These are phyloP conservation scores for Eucalyptus coolabah DNA, from an alignment of 345 rosid genomes.

Conservation along the genomic window DNA sequence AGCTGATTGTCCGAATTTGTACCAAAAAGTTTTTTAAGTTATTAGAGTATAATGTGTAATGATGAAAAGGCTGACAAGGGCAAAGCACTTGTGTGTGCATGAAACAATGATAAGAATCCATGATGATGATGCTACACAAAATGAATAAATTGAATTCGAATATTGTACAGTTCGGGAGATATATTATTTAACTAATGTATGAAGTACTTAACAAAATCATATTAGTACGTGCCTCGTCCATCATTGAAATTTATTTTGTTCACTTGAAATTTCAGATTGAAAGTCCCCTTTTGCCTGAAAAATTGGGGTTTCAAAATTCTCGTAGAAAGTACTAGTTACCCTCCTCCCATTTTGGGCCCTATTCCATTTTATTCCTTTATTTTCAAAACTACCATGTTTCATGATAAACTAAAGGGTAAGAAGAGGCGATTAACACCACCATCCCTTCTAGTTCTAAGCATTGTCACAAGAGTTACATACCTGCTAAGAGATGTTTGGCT, in stretches of 20 bases:
- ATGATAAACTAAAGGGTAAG: neutral
- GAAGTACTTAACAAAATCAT: neutral
- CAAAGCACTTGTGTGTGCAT: neutral
- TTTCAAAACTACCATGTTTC: neutral
- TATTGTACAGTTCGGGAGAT: neutral
- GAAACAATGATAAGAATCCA: neutral
- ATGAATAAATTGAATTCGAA: neutral
- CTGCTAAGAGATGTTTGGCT: neutral
- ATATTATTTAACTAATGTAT: neutral
- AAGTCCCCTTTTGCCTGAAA: neutral
- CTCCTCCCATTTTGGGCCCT: neutral
- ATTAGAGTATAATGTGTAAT: neutral
- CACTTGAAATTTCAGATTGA: neutral
- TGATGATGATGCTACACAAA: neutral
- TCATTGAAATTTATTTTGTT: neutral
- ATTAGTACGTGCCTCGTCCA: neutral
- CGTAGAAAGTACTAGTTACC: neutral
- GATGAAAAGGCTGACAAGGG: neutral
- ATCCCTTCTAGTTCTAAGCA: neutral
- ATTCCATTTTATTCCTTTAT: neutral
- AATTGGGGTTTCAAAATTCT: neutral
- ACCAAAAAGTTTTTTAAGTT: neutral
- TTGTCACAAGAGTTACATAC: neutral
- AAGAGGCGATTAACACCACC: neutral
- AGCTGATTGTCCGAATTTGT: neutral